Percentiles rank a stretch among this genome's conserved stretches.
These are phyloP conservation scores for Beauveria pseudobassiana DNA, from an alignment of 2,329 filamentous ascomycete species.

Conservation along the genomic window DNA sequence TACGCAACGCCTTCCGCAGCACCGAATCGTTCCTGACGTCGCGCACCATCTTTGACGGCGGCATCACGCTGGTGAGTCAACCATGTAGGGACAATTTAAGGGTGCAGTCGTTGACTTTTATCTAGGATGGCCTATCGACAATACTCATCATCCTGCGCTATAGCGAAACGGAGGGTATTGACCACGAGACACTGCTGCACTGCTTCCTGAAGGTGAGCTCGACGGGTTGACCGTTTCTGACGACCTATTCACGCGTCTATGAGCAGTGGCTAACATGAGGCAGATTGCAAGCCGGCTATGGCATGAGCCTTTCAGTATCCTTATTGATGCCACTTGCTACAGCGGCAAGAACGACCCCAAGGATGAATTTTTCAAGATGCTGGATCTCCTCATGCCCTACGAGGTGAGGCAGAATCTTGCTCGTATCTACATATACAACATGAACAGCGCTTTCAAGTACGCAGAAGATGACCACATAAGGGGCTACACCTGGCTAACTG, in stretches of 20 bases:
- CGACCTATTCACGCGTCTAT: background rate
- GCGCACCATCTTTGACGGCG: conserved; percentile 62
- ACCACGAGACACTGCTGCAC: conserved; percentile 59
- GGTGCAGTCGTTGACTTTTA: conserved; percentile 12
- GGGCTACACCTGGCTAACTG: background rate
- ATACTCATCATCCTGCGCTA: conserved; percentile 63
- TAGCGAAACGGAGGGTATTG: conserved; percentile 57
- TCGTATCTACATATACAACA: conserved; percentile 63
- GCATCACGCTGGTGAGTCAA: conserved; percentile 53
- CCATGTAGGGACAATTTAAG: background rate
- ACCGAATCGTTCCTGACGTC: conserved; percentile 58
- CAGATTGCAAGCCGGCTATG: conserved; percentile 63
- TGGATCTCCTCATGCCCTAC: conserved; percentile 54
- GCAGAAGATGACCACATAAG: conserved; percentile 10
- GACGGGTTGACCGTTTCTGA: background rate
- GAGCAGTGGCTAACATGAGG: background rate
- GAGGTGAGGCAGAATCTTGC: conserved; percentile 53
- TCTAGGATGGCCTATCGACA: conserved; percentile 56
- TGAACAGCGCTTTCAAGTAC: conserved; percentile 62
- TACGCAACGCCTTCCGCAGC: conserved; percentile 58
- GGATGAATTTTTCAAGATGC: conserved; percentile 56
- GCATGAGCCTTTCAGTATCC: conserved; percentile 60
- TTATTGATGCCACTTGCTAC: conserved; percentile 65
- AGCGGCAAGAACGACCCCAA: conserved; percentile 59
- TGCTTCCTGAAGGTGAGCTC: conserved; percentile 55